phyloP scores from a whole-genome alignment of 208 protist genomes.

The Naegleria gruberi region DNA sequence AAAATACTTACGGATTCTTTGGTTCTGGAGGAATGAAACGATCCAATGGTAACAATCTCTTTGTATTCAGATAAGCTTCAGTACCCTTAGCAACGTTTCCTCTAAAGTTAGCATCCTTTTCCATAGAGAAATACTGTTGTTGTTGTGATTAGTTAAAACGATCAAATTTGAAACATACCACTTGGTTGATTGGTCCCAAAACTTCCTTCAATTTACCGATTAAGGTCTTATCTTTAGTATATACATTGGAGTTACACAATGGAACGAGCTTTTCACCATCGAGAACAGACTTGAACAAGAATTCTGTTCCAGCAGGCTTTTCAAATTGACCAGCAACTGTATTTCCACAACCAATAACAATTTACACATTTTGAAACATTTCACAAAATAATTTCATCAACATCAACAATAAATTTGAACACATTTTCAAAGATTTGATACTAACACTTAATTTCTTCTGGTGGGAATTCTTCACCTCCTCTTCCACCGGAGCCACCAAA shows the following conservation, averaged over 20 bases:
- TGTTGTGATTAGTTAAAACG: neutral
- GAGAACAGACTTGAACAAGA: neutral
- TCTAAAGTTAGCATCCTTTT: neutral
- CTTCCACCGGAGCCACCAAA: neutral
- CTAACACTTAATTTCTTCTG: neutral
- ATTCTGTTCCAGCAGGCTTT: neutral
- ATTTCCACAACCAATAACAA: too few species aligned
- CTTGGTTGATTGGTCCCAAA: neutral
- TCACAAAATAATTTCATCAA: neutral
- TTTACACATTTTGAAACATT: too few species aligned
- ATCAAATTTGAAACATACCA: neutral
- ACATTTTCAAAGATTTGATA: too few species aligned
- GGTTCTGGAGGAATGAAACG: neutral
- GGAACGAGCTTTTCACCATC: neutral
- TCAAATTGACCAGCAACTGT: neutral
- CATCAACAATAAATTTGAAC: too few species aligned
- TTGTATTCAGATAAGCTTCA: neutral
- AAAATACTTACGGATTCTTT: constrained; percentile 1
- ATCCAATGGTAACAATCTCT: neutral
- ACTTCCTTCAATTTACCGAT: neutral
- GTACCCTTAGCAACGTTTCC: neutral
- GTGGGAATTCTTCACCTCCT: neutral
- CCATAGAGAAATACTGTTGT: neutral
- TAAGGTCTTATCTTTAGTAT: neutral
- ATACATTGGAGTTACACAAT: neutral